Evolutionary conservation across 768 basidiomycete species (phyloP).

Genomic region (Phylloporus sp.): DNA sequence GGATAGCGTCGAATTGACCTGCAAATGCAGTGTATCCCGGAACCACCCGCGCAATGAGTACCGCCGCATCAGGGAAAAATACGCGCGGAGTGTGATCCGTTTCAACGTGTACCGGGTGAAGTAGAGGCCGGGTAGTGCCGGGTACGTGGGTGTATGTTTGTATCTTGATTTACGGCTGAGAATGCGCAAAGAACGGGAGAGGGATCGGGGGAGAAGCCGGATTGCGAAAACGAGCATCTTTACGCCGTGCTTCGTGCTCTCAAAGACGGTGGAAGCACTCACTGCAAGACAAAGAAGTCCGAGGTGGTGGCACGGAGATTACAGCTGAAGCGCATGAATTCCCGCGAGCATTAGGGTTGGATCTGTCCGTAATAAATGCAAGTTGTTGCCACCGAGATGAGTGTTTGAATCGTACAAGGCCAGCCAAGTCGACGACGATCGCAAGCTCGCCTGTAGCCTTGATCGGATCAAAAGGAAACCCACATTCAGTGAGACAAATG

Average conservation of each 20-base stretch:
- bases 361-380: no score
- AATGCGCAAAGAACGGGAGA: conserved; percentile 63
- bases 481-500: no score
- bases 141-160: conserved; percentile 44
- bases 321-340: no score
- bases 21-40: conserved; percentile 64
- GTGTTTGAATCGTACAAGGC: no score
- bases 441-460: no score
- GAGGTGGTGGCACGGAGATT: no score
- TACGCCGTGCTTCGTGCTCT: not conserved
- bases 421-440: no score
- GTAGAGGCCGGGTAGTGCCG: conserved; percentile 52
- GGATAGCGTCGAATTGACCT: conserved; percentile 71
- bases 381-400: no score
- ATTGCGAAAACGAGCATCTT: not conserved
- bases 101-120: conserved; percentile 70
- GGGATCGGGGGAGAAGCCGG: conserved; percentile 46
- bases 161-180: conserved; percentile 55
- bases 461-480: no score
- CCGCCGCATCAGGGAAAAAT: conserved; percentile 49
- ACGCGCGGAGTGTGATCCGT: conserved; percentile 69
- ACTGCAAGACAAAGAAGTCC: no score
- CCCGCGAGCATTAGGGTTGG: no score
- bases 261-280: not conserved
- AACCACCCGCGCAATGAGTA: not conserved